Conservation (phyloP, 805 yeast genomes). For the Komagataella mondaviorum region DNA sequence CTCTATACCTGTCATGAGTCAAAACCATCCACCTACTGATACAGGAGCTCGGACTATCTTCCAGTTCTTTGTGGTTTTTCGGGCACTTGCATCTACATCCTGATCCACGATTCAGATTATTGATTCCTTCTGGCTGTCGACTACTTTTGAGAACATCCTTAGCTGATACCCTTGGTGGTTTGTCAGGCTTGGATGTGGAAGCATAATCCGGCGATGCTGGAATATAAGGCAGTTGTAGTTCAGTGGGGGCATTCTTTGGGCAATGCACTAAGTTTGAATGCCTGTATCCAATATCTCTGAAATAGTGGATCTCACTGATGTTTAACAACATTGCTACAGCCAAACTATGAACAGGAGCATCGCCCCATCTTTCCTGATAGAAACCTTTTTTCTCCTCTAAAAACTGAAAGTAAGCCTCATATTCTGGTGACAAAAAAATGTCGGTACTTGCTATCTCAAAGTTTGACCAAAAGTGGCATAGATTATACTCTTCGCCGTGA, state of each 20-base stretch:
- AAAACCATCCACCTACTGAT: slow-evolving; percentile 31
- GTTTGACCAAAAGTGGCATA: slow-evolving; percentile 89
- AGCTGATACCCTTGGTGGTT: not conserved
- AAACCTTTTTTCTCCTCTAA: slow-evolving; percentile 73
- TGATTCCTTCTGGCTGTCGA: not conserved
- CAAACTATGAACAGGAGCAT: slow-evolving; percentile 86
- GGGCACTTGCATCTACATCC: slow-evolving; percentile 90
- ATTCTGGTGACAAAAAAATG: slow-evolving; percentile 51
- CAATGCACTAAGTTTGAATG: slow-evolving; percentile 79
- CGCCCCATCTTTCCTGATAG: slow-evolving; percentile 93
- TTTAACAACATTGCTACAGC: slow-evolving; percentile 71
- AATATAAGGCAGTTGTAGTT: slow-evolving; percentile 31
- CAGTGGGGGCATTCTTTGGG: slow-evolving; percentile 48
- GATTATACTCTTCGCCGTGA: slow-evolving; percentile 55
- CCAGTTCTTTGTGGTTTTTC: slow-evolving; percentile 33
- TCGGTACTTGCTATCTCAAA: slow-evolving; percentile 84
- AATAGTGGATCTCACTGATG: slow-evolving; percentile 68
- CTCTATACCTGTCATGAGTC: slow-evolving; percentile 13
- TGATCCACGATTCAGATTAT: slow-evolving; percentile 26
- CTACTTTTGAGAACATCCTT: not conserved
- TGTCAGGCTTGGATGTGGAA: not conserved
- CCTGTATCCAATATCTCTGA: slow-evolving; percentile 82
- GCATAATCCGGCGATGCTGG: slow-evolving; percentile 6
- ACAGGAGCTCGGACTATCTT: slow-evolving; percentile 39
- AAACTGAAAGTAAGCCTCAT: slow-evolving; percentile 52